Evolutionary conservation across 305 asterid species (phyloP).

Genomic region (Solanum hybrid): DNA sequence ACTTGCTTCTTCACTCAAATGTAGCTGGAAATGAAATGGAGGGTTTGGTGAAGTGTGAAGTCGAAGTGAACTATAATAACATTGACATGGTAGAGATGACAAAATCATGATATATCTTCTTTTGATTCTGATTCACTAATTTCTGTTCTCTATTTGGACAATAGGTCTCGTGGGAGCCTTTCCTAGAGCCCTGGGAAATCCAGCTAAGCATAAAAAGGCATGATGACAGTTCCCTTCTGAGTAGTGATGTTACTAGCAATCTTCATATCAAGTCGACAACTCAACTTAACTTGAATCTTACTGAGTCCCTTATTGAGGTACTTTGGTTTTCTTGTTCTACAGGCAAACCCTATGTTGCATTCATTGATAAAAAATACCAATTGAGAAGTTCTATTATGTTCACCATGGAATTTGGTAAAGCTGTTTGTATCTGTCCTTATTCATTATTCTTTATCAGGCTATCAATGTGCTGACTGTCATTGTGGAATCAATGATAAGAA

Average conservation of each 20-base stretch:
- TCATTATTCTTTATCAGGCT: slow-evolving; percentile 1
- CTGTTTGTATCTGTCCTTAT: neutral
- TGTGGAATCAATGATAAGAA: neutral
- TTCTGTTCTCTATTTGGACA: neutral
- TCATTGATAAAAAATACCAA: neutral
- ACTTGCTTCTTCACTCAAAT: slow-evolving; percentile 31
- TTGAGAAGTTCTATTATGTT: neutral
- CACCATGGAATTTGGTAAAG: neutral
- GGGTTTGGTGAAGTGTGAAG: slow-evolving; percentile 58
- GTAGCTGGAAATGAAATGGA: slow-evolving; percentile 42
- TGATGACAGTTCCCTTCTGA: slow-evolving; percentile 53
- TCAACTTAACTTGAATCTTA: slow-evolving; percentile 74
- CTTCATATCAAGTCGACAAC: slow-evolving; percentile 54
- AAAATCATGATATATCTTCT: neutral
- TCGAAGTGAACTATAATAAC: slow-evolving; percentile 84
- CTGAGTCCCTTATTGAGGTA: slow-evolving; percentile 92
- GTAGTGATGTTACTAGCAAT: slow-evolving; percentile 49
- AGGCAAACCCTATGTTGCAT: neutral
- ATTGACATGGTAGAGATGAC: slow-evolving; percentile 61
- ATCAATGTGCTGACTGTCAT: neutral
- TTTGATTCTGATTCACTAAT: neutral
- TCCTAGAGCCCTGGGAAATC: slow-evolving; percentile 82
- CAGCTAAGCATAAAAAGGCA: slow-evolving; percentile 53
- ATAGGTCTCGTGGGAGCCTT: slow-evolving; percentile 94
- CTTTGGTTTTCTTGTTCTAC: neutral